These are phyloP conservation scores for Boletus albobrunnescens DNA, from an alignment of 1,284 basidiomycete species.

Conservation along the genomic window DNA sequence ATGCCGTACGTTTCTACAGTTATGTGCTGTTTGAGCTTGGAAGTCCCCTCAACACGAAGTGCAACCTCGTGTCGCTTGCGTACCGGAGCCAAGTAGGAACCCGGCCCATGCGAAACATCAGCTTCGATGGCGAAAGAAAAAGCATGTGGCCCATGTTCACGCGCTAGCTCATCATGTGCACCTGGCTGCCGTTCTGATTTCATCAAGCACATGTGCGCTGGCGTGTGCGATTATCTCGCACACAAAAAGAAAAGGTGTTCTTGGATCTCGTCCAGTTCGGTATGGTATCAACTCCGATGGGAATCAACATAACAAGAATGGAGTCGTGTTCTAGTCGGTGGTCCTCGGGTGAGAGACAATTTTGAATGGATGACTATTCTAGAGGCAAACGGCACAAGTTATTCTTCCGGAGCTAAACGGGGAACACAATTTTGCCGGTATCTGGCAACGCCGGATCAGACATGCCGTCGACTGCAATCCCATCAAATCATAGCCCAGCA, in stretches of 20 bases:
- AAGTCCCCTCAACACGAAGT: neutral
- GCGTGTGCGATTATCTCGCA: neutral
- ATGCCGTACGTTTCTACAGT: neutral
- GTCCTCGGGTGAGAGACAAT: neutral
- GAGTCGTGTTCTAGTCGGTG: neutral
- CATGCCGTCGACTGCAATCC: neutral
- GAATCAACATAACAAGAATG: neutral
- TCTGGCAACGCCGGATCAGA: too few relatives aligned
- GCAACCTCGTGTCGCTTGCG: neutral
- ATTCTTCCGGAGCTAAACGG: neutral
- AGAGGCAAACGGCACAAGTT: neutral
- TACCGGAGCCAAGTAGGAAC: neutral
- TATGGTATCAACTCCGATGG: neutral
- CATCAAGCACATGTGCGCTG: neutral
- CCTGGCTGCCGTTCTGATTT: neutral
- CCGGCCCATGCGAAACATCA: neutral
- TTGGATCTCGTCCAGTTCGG: constrained; percentile 1
- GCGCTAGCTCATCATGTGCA: constrained; percentile 1
- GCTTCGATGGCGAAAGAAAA: neutral
- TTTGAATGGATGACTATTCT: neutral
- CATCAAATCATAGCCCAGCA: neutral
- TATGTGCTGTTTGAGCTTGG: neutral
- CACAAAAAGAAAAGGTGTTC: neutral
- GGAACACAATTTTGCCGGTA: neutral
- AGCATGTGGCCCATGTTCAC: constrained; percentile 4